Conservation (phyloP, 1,139 yeast species). For the Lodderomyces beijingensis region DNA sequence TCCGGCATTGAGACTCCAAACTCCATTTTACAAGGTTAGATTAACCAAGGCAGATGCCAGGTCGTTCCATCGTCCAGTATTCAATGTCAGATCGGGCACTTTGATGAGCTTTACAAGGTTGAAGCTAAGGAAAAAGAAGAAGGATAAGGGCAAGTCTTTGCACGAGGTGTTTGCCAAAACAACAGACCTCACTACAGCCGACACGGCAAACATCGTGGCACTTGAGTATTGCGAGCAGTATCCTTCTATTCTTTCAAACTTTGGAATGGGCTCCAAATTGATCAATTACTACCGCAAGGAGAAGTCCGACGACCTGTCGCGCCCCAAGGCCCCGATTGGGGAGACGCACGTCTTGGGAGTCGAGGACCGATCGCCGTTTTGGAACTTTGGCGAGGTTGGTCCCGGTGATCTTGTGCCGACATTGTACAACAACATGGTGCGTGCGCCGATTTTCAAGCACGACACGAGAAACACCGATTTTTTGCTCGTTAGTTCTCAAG, state of each 20-base stretch:
- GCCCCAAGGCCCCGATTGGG: conserved; percentile 88
- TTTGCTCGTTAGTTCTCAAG: conserved; percentile 72
- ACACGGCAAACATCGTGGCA: conserved; percentile 70
- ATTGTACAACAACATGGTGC: conserved; percentile 79
- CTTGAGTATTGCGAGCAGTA: conserved; percentile 90
- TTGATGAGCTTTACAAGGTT: conserved; percentile 70
- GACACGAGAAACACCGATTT: conserved; percentile 79
- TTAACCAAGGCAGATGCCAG: conserved; percentile 68
- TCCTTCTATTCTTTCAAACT: conserved; percentile 78
- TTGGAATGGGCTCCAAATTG: conserved; percentile 94
- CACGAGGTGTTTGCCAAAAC: conserved; percentile 69
- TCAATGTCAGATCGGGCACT: conserved; percentile 74
- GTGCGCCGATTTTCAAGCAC: conserved; percentile 93
- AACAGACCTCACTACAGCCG: conserved; percentile 78
- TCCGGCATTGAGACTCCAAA: conserved; percentile 82
- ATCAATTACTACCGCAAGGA: conserved; percentile 90
- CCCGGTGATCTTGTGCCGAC: conserved; percentile 94
- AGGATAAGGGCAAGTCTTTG: conserved; percentile 79
- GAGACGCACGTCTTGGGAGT: conserved; percentile 95
- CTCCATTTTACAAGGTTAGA: conserved; percentile 86
- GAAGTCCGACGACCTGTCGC: conserved; percentile 71
- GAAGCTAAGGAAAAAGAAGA: conserved; percentile 80
- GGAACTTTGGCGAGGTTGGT: conserved; percentile 98
- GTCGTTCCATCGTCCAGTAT: conserved; percentile 75
- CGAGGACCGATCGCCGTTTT: conserved; percentile 93